Evolutionary conservation across 305 asterid species (phyloP), one percentile per base, ranked within the genome.

Genomic region (Rubia tinctorum): DNA sequence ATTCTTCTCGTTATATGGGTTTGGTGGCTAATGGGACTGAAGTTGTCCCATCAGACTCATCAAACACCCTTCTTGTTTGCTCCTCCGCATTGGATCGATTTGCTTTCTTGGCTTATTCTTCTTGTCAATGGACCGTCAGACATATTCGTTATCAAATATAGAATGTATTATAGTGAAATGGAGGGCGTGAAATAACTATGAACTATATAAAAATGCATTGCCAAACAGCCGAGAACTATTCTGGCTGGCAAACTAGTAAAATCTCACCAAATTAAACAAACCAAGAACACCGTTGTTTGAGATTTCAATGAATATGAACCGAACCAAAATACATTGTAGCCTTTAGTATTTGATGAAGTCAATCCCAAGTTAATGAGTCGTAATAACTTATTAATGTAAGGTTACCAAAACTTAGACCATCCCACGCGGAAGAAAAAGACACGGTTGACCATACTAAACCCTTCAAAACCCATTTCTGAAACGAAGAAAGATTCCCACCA

Each of bases 391-490:
- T 53, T 53, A 5, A 53, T 53, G 59, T 53, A 18, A 53, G 17
- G 59, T 18, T 53, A 53, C 59, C 59, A 53, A 53, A 70, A 70
- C 12, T 14, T 53, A 18, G 45, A 70, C 25, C 23, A 53, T 18
- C 71, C 76, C 18, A 73, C 76, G 23, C 76, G 64, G 63, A 22
- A 39, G 62, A 49, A 47, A 20, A 53, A 49, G 20, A 5, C 59
- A 53, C 22, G 9, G 55, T 53, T 8, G 17, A 18, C 44, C 47
- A 1, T 14, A 34, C 45, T 53, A 53, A 53, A 17, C 59, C 59
- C 59, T 53, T 53, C 7, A 53, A 53, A 53, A 53, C 53, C 18
- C 59, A 53, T 53, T 53, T 53, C 59, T 2, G 10, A 18, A 18
- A 6, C 59, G 59, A 63, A 37, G 42, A 30, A 63, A 12, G 37